Evolutionary conservation across 2,329 filamentous ascomycete genomes (phyloP).

Genomic region (Fusarium tupiense): DNA sequence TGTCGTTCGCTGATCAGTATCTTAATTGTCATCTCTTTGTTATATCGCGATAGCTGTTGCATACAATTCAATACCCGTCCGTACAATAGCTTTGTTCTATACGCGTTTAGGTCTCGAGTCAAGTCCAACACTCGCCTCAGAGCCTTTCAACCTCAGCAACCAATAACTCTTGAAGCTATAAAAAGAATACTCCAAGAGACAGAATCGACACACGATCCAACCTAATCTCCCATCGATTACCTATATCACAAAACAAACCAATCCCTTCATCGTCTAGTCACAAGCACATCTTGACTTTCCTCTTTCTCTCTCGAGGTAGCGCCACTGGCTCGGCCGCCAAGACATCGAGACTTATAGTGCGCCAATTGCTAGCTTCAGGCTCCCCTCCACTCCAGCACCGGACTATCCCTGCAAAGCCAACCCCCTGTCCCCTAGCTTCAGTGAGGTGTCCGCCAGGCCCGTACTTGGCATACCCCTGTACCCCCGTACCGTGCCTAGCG

Average conservation of each 20-base stretch:
- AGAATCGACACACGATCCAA: slow-evolving; percentile 5
- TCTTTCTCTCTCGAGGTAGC: slow-evolving; percentile 23
- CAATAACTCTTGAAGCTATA: slow-evolving; percentile 5
- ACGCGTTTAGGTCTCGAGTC: background rate
- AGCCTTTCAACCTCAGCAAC: background rate
- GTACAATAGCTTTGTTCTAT: background rate
- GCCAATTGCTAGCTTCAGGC: slow-evolving; percentile 40
- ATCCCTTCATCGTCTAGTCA: slow-evolving; percentile 18
- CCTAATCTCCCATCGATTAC: slow-evolving; percentile 14
- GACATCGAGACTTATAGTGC: slow-evolving; percentile 24
- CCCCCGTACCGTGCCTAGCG: slow-evolving; percentile 40
- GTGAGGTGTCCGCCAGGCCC: background rate
- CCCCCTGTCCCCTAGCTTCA: slow-evolving; percentile 8
- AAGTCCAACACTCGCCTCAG: background rate
- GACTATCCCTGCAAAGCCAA: slow-evolving; percentile 7
- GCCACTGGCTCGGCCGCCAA: slow-evolving; percentile 39
- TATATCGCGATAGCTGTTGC: slow-evolving; percentile 5
- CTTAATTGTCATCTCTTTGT: background rate
- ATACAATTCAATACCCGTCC: background rate
- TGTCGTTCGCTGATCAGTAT: background rate
- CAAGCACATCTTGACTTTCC: slow-evolving; percentile 16
- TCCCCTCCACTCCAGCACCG: slow-evolving; percentile 17
- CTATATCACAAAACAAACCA: slow-evolving; percentile 19
- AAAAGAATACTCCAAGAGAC: slow-evolving; percentile 6
- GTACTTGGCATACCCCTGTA: slow-evolving; percentile 21